Base-by-base conservation (phyloP, 179 eudicot genomes). In the Dionaea muscipula region DNA sequence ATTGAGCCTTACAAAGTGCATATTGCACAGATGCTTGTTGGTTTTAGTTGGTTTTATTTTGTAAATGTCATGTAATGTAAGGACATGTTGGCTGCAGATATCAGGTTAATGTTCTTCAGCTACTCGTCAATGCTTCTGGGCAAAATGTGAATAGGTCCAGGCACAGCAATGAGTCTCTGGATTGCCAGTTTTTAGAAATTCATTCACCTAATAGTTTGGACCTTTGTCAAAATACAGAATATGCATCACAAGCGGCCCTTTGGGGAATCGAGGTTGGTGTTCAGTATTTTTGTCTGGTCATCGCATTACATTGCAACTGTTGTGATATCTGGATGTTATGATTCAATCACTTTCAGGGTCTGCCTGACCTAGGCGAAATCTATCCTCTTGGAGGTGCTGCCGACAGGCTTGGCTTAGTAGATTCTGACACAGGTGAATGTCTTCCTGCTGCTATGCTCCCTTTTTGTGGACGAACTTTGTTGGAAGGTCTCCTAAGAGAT, bases 401-500 rank as follows among this genome's bases (percentile, higher is more conserved):
- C 26, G 98, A 91, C 67, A 82, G 98, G 83, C 96, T 91, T 79
- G 96, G 93, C 52, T 81, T 91, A 63, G 89, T 87, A 54, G 96
- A 91, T 66, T 68, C 93, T 45, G 73, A 72, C 49, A 77, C 96
- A 33, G 94, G 93, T 63, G 98, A 91, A 75, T 87, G 83, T 68
- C 96, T 91, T 61, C 98, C 98, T 57, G 98, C 98, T 35, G 98
- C 98, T 60, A 82, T 87, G 96, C 96, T 91, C 74, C 98, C 96
- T 16, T 91, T 67, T 65, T 79, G 93, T 64, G 96, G 98, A 53
- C 77, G 84, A 57, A 84, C 98, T 55, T 73, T 91, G 69, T 75
- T 91, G 68, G 98, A 91, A 76, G 96, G 98, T 55, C 85, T 88
- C 53, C 72, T 91, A 64, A 88, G 98, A 78, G 98, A 91, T 78